Evolutionary conservation across 176 grass and related monocot genomes (phyloP).

Genomic region (sorghum (Sorghum bicolor)): DNA sequence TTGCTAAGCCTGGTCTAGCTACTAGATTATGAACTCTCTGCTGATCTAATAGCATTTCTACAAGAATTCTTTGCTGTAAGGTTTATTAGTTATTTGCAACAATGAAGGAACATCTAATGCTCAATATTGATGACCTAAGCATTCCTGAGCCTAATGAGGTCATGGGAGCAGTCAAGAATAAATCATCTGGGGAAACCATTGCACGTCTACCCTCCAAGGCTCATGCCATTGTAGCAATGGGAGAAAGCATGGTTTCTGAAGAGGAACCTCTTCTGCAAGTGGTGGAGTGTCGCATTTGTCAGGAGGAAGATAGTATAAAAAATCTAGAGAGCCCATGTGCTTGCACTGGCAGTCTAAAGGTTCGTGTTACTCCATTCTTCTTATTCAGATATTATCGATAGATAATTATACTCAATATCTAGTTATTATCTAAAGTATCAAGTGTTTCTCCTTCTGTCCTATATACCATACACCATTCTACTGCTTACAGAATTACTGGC

Average conservation of each 20-base stretch:
- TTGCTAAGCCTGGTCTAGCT: constrained; percentile 21
- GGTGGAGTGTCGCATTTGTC: constrained; percentile 84
- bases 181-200: constrained; percentile 26
- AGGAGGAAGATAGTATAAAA: constrained; percentile 76
- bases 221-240: constrained; percentile 32
- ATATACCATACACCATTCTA: not conserved
- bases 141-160: constrained; percentile 25
- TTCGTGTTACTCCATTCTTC: constrained; percentile 17
- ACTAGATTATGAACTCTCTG: constrained; percentile 31
- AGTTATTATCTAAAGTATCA: not conserved
- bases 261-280: constrained; percentile 72
- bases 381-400: not conserved
- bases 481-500: not conserved
- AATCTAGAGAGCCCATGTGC: constrained; percentile 79
- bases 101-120: constrained; percentile 56
- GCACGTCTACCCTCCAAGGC: not conserved
- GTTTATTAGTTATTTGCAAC: constrained; percentile 23
- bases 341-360: constrained; percentile 88
- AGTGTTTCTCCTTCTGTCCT: not conserved
- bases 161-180: constrained; percentile 29
- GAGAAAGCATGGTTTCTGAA: constrained; percentile 47
- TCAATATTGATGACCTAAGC: constrained; percentile 50
- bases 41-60: constrained; percentile 32
- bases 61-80: constrained; percentile 27
- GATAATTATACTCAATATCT: not conserved